Evolutionary conservation across 140 eudicot genomes (phyloP), one percentile per base, ranked within the genome.

Genomic region (Oenanthe javanica): DNA sequence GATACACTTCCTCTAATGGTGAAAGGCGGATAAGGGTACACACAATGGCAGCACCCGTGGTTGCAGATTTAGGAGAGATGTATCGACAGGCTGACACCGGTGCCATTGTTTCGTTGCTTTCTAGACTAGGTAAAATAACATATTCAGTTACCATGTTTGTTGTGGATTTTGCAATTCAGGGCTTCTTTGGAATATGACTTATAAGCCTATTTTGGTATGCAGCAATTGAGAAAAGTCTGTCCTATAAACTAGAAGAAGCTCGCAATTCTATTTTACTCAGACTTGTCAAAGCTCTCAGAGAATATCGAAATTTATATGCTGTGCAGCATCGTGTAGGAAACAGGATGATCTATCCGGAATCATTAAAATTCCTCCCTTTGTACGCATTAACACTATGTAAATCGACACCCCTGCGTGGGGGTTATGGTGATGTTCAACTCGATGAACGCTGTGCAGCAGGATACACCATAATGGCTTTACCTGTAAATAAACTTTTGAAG

Each of bases 391-490:
- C 97, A 48, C 75, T 96, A 69, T 87, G 89, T 75, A 96, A 96
- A 83, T 93, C 99, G 27, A 85, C 86, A 18, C 88, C 99, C 25
- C 89, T 96, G 81, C 98, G 99, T 77, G 98, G 98, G 66, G 97
- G 99, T 31, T 89, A 88, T 83, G 92, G 94, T 42, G 98, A 93
- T 84, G 96, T 82, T 6, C 96, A 87, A 83, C 92, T 96, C 55
- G 99, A 96, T 86, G 99, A 96, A 80, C 93, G 97, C n/a, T 93
- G 99, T 86, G 98, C 97, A 66, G 97, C 90, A 47, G 99, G 98
- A 31, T 91, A 85, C 80, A 96, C 99, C 82, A 88, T 93, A 96
- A 96, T 96, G 99, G 91, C 99, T 72, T 91, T 96, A 80, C 99
- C 98, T 36, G 99, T 93, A 72, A 89, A 87, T 77, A 89, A 82